These are phyloP conservation scores for Tricholoma matsutake DNA, from an alignment of 768 basidiomycete species.

Conservation along the genomic window DNA sequence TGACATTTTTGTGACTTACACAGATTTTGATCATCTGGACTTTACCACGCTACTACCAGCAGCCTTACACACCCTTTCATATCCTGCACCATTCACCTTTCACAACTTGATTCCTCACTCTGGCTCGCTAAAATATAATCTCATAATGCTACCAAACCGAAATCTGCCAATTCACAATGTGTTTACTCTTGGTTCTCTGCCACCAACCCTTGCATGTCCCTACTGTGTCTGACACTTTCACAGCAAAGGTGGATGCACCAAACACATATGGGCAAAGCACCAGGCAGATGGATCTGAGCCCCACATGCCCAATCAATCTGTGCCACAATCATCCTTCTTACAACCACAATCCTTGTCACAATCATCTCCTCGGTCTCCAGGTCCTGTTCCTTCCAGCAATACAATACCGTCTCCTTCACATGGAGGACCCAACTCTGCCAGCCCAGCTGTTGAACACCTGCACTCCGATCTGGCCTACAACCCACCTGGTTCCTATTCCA, in stretches of 20 bases:
- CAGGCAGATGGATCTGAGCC: neutral
- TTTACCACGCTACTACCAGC: neutral
- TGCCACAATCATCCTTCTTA: neutral
- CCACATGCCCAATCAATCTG: neutral
- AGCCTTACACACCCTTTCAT: too few relatives aligned
- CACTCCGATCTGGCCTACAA: neutral
- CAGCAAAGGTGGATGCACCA: neutral
- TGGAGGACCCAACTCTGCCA: neutral
- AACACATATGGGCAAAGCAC: neutral
- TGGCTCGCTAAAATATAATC: neutral
- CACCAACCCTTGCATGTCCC: neutral
- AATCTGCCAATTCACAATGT: neutral
- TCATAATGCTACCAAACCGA: neutral
- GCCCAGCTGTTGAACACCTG: neutral
- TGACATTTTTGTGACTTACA: too few relatives aligned
- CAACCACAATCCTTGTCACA: neutral
- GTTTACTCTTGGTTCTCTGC: neutral
- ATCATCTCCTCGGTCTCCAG: neutral
- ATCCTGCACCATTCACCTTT: neutral
- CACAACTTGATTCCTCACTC: neutral
- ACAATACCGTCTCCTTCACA: neutral
- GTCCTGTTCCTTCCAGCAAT: neutral
- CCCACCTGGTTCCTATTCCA: neutral
- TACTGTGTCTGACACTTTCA: neutral
- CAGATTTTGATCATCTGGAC: neutral